Percentiles rank a stretch among this genome's conserved stretches.
Evolutionary conservation across 2,329 filamentous ascomycete species (phyloP).

Genomic region (Colletotrichum paranaense): DNA sequence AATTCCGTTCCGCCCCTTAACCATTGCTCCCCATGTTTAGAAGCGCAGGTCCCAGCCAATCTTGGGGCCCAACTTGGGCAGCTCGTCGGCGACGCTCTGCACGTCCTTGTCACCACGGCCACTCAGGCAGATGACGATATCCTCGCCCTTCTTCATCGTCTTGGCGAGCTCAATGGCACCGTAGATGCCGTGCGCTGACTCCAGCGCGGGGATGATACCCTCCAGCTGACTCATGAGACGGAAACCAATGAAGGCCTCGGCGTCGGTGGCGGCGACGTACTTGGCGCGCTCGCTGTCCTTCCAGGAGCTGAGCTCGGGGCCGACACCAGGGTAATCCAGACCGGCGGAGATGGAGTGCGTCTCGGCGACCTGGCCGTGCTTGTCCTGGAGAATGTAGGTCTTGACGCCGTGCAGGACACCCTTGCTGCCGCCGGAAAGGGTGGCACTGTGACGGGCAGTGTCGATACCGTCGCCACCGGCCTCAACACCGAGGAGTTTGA

Average conservation of each 20-base stretch:
- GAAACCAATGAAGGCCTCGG: conserved; percentile 90
- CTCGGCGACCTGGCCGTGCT: conserved; percentile 91
- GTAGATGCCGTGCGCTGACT: conserved; percentile 92
- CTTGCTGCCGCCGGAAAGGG: conserved; percentile 85
- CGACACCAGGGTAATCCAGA: conserved; percentile 96
- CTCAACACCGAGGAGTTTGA: conserved; percentile 93
- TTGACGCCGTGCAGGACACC: conserved; percentile 96
- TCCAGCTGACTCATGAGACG: conserved; percentile 86
- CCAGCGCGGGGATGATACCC: conserved; percentile 95
- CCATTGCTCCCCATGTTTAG: conserved; percentile 44
- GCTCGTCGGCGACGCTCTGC: conserved; percentile 94
- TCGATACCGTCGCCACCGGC: conserved; percentile 94
- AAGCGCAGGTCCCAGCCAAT: conserved; percentile 82
- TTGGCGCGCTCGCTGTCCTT: conserved; percentile 89
- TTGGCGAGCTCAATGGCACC: conserved; percentile 92
- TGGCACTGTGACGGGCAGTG: conserved; percentile 87
- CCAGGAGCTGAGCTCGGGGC: conserved; percentile 91
- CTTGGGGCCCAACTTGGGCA: conserved; percentile 87
- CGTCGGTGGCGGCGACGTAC: conserved; percentile 92
- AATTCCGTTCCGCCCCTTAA: background rate
- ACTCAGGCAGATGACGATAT: conserved; percentile 93
- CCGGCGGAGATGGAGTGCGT: conserved; percentile 98
- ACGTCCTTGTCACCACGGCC: conserved; percentile 98
- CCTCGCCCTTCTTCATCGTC: conserved; percentile 88
- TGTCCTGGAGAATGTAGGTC: conserved; percentile 94